These are phyloP conservation scores for Debaryomyces fabryi DNA, from an alignment of 1,139 yeast species.

Conservation along the genomic window DNA sequence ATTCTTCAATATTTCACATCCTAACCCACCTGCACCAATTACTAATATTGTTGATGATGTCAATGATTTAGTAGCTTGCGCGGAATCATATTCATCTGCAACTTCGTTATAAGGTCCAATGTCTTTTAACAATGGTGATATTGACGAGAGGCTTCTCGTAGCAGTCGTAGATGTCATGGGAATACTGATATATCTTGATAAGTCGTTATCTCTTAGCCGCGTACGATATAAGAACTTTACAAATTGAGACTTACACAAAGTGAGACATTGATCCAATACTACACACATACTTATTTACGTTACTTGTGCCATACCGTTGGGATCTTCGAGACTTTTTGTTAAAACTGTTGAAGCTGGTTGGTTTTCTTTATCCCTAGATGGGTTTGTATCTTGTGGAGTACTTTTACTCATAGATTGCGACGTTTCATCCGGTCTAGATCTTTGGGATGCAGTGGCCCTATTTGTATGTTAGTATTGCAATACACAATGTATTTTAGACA, in stretches of 20 bases:
- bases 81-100: constrained; percentile 36
- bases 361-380: constrained; percentile 12
- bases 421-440: background rate
- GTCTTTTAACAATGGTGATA: constrained; percentile 26
- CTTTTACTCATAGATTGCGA: background rate
- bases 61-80: constrained; percentile 31
- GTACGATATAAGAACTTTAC: background rate
- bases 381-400: background rate
- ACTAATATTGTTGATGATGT: constrained; percentile 46
- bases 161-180: background rate
- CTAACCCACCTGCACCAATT: constrained; percentile 94
- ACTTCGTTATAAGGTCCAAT: constrained; percentile 49
- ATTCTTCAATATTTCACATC: constrained; percentile 89
- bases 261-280: background rate
- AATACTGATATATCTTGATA: background rate
- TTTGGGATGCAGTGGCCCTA: constrained; percentile 7
- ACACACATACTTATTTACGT: background rate
- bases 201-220: background rate
- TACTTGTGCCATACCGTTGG: background rate
- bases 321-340: background rate
- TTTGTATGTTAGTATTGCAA: constrained; percentile 4
- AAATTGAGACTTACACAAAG: constrained; percentile 3
- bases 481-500: background rate
- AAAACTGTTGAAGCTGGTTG: background rate
- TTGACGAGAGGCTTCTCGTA: constrained; percentile 19